Conservation (phyloP, 305 asterid species). For the Euphrasia arctica region DNA sequence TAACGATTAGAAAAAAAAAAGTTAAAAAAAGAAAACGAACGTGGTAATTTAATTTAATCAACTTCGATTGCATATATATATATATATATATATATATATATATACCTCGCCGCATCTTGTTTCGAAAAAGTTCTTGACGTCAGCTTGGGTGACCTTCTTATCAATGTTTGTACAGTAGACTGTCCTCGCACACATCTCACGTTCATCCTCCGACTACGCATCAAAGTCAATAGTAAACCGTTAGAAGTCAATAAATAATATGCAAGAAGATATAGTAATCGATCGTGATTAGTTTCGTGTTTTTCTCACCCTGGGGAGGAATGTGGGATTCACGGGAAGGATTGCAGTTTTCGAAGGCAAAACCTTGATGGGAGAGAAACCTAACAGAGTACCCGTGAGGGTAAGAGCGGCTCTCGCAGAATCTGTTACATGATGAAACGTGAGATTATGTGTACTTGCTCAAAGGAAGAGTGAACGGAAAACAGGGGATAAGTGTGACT, state of each 20-base stretch:
- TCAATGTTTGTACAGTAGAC: conserved; percentile 96
- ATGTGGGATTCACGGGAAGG: conserved; percentile 95
- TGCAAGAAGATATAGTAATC: not conserved
- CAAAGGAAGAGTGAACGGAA: conserved; percentile 9
- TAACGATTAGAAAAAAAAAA: conserved; percentile 12
- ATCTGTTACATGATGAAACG: conserved; percentile 37
- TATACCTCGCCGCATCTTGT: conserved; percentile 87
- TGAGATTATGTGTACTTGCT: not conserved
- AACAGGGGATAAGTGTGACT: conserved; percentile 28
- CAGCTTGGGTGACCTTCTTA: conserved; percentile 83
- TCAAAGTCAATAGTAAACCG: conserved; percentile 10
- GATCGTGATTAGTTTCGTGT: no score
- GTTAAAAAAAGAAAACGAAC: not conserved
- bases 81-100: no score
- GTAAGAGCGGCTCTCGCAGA: conserved; percentile 77
- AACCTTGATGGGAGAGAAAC: conserved; percentile 83
- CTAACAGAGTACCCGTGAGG: conserved; percentile 68
- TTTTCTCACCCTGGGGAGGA: conserved; percentile 79
- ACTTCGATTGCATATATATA: not conserved
- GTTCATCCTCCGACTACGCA: conserved; percentile 90
- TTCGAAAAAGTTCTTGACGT: conserved; percentile 83
- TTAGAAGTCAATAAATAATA: not conserved
- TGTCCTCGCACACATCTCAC: conserved; percentile 98
- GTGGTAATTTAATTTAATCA: not conserved
- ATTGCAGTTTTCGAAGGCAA: conserved; percentile 96